Percentiles rank a stretch among this genome's conserved stretches.
Conservation (phyloP, 768 basidiomycete species). For the Collybia mongolica region DNA sequence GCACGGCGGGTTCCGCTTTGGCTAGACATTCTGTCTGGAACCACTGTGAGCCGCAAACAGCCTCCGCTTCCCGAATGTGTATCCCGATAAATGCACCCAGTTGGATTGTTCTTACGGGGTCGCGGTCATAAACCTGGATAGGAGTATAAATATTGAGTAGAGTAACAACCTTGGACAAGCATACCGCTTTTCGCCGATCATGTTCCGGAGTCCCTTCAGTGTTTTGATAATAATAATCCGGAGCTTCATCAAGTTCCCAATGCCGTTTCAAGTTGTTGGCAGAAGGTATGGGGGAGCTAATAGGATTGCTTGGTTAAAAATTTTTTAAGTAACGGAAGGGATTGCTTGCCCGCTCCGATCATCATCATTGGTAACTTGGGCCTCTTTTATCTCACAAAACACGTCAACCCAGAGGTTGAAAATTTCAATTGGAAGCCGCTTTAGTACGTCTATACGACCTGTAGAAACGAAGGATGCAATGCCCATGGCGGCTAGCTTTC, state of each 20-base stretch:
- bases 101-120: slow-evolving; percentile 66
- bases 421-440: slow-evolving; percentile 69
- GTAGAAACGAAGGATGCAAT: slow-evolving; percentile 77
- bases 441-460: slow-evolving; percentile 68
- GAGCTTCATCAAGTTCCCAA: slow-evolving; percentile 70
- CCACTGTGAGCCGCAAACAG: slow-evolving; percentile 48
- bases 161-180: neutral
- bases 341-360: slow-evolving; percentile 31
- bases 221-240: slow-evolving; percentile 57
- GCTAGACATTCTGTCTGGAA: slow-evolving; percentile 63
- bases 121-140: slow-evolving; percentile 61
- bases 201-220: slow-evolving; percentile 75
- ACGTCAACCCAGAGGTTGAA: slow-evolving; percentile 90
- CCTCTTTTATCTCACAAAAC: slow-evolving; percentile 83
- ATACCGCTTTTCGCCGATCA: slow-evolving; percentile 68
- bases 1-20: slow-evolving; percentile 70
- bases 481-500: slow-evolving; percentile 84
- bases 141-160: neutral
- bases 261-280: slow-evolving; percentile 50
- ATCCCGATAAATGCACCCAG: slow-evolving; percentile 61
- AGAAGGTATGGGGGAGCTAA: slow-evolving; percentile 24
- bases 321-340: neutral
- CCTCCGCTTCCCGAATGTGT: slow-evolving; percentile 65
- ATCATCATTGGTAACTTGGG: slow-evolving; percentile 33
- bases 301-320: slow-evolving; percentile 6